These are phyloP conservation scores for Plantago ovata DNA, from an alignment of 257 asterid genomes.

Conservation along the genomic window DNA sequence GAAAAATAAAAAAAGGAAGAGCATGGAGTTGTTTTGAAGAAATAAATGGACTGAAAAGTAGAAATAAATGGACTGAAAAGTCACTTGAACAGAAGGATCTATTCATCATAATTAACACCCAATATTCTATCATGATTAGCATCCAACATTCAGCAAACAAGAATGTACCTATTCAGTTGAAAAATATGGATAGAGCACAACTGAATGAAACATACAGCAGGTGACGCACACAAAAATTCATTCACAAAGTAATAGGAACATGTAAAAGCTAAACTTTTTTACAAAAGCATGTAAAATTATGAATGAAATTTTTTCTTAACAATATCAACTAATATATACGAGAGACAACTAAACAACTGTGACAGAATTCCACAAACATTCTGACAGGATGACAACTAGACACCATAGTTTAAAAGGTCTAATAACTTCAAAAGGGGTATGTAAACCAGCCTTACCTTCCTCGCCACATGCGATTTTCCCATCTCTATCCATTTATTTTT, in stretches of 20 bases:
- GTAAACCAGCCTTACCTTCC: constrained; percentile 50
- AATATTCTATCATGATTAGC: background rate
- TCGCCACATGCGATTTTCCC: constrained; percentile 63
- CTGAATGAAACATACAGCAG: background rate
- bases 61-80: too few species aligned
- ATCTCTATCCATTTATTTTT: constrained; percentile 92
- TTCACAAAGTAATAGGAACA: background rate
- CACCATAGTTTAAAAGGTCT: constrained; percentile 9
- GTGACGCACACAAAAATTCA: background rate
- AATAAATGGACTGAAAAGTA: too few species aligned
- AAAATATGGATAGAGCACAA: background rate
- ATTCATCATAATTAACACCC: too few species aligned
- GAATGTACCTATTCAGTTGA: background rate
- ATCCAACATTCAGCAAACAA: background rate
- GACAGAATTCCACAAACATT: background rate
- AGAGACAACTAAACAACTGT: background rate
- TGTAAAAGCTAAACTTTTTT: background rate
- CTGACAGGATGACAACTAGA: constrained; percentile 2
- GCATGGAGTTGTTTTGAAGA: too few species aligned
- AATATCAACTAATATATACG: background rate
- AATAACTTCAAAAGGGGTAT: constrained; percentile 13
- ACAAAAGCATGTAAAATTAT: background rate
- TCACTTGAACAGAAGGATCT: too few species aligned
- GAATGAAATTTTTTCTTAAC: background rate
- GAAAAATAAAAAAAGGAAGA: too few species aligned